These are phyloP conservation scores for Naganishia albida DNA, from an alignment of 1,284 basidiomycete species.

Conservation along the genomic window DNA sequence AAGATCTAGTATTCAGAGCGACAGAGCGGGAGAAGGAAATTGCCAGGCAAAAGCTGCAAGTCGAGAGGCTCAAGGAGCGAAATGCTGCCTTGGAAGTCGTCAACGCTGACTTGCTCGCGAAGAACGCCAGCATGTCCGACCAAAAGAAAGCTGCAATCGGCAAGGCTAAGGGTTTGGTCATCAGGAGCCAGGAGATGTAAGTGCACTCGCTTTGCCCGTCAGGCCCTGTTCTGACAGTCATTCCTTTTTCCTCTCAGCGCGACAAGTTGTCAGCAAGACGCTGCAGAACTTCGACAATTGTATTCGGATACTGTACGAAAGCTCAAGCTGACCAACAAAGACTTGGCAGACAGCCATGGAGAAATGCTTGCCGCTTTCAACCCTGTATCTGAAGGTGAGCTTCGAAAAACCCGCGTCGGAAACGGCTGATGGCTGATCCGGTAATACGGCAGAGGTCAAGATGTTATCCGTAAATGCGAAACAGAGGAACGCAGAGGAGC, in stretches of 20 bases:
- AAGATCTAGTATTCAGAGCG: conserved; percentile 11
- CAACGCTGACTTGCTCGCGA: conserved; percentile 1
- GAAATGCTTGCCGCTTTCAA: neutral
- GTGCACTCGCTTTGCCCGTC: neutral
- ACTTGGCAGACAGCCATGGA: neutral
- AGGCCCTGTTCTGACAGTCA: no score
- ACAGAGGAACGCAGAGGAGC: conserved; percentile 8
- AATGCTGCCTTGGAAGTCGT: neutral
- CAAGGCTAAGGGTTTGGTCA: conserved; percentile 5
- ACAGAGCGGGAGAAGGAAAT: conserved; percentile 17
- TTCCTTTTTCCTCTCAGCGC: neutral
- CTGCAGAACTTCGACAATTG: neutral
- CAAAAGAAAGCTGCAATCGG: conserved; percentile 8
- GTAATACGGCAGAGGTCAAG: neutral
- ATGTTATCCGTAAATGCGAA: neutral
- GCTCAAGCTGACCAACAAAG: neutral
- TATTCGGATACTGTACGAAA: neutral
- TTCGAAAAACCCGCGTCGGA: neutral
- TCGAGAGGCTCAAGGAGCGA: neutral
- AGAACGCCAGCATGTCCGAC: neutral
- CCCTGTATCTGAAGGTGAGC: neutral
- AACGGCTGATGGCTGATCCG: neutral
- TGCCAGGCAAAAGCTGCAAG: neutral
- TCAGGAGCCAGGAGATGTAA: conserved; percentile 3
- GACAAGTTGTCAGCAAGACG: neutral